These are phyloP conservation scores for Magnusiomyces tetraspermus DNA, from an alignment of 1,139 yeast species.

Conservation along the genomic window DNA sequence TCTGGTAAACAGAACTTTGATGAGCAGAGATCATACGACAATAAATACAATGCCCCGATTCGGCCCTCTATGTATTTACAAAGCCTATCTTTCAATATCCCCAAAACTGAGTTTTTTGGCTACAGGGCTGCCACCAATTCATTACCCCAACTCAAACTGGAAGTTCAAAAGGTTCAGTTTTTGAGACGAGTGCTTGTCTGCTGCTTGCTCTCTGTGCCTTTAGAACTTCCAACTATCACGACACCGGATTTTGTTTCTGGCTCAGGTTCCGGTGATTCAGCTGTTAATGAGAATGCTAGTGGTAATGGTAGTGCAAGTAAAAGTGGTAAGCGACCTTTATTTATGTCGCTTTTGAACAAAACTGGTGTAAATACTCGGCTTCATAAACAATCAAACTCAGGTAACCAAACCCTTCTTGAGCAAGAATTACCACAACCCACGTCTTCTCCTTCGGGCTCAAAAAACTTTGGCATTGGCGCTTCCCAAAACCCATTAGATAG, in stretches of 20 bases:
- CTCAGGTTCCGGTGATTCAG: too few relatives aligned
- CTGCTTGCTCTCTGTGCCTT: conserved; percentile 32
- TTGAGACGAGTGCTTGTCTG: conserved; percentile 37
- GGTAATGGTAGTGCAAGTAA: neutral
- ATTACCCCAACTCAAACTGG: conserved; percentile 24
- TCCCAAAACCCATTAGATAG: conserved; percentile 1
- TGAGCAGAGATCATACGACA: too few relatives aligned
- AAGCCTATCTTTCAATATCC: conserved; percentile 16
- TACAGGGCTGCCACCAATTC: conserved; percentile 25
- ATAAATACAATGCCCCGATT: too few relatives aligned
- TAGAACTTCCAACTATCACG: neutral
- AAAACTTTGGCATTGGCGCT: conserved; percentile 4
- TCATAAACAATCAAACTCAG: conserved; percentile 9
- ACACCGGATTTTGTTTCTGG: too few relatives aligned
- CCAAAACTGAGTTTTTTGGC: conserved; percentile 22
- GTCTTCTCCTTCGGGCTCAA: conserved; percentile 8
- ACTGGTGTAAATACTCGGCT: conserved; percentile 10
- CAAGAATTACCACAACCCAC: conserved; percentile 1
- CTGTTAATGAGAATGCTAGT: too few relatives aligned
- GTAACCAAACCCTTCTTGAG: neutral
- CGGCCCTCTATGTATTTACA: neutral
- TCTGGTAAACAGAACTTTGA: neutral
- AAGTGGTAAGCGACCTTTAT: neutral
- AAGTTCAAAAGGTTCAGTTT: conserved; percentile 31
- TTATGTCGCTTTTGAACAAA: neutral